A percentile compares a stretch with the other conserved stretches of the same genome.
Conservation (phyloP, 805 yeast species). For the Candida quercuum region DNA sequence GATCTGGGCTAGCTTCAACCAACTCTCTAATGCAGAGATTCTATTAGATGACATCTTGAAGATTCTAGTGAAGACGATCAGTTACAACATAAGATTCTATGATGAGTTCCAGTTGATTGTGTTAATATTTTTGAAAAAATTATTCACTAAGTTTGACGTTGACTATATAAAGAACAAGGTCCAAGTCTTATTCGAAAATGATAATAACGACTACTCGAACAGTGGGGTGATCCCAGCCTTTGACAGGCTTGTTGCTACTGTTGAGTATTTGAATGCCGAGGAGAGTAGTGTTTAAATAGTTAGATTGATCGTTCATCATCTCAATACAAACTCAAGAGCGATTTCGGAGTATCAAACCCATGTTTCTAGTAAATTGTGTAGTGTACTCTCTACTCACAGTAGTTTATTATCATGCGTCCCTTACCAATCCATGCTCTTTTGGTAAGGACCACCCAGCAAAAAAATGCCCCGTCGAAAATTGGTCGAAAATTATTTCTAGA, state of each 20-base stretch:
- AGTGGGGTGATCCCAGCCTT: constrained; percentile 24
- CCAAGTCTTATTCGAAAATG: constrained; percentile 23
- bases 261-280: background rate
- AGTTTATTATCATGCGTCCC: too few species aligned
- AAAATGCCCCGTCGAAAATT: background rate
- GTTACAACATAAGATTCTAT: constrained; percentile 66
- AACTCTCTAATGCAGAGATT: constrained; percentile 4
- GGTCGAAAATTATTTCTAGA: too few species aligned
- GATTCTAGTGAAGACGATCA: constrained; percentile 41
- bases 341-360: too few species aligned
- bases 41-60: constrained; percentile 2
- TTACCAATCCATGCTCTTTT: too few species aligned
- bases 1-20: constrained; percentile 13
- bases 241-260: constrained; percentile 14
- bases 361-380: too few species aligned
- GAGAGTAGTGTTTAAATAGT: background rate
- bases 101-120: constrained; percentile 44
- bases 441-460: background rate
- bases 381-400: background rate
- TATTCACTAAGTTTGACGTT: constrained; percentile 31
- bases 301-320: background rate
- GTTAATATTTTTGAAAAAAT: constrained; percentile 37
- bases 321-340: too few species aligned
- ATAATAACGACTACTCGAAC: constrained; percentile 19
- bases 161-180: constrained; percentile 26